Base-by-base conservation (phyloP, 1,284 basidiomycete species). In the Cutaneotrichosporon cutaneum region DNA sequence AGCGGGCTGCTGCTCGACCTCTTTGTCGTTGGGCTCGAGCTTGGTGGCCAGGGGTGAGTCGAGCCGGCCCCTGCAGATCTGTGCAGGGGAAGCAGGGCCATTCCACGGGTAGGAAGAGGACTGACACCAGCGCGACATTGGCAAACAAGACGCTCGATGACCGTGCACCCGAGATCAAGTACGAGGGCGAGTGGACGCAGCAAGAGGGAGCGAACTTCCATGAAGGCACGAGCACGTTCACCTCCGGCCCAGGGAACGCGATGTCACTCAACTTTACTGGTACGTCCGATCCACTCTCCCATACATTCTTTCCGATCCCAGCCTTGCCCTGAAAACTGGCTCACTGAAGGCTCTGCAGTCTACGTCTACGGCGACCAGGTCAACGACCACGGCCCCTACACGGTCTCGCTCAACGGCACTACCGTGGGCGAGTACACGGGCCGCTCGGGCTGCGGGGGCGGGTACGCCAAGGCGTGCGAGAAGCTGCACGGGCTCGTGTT, bases 281-380 rank as follows among this genome's bases (percentile, higher is more conserved):
- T 71, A 11, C 22, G 67, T 53, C 48, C n/a, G n/a, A n/a, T n/a
- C n/a, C n/a, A n/a, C n/a, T n/a, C n/a, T n/a, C n/a, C n/a, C n/a
- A n/a, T n/a, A n/a, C n/a, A n/a, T n/a, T n/a, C n/a, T n/a, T n/a
- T n/a, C n/a, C n/a, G n/a, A n/a, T n/a, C n/a, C n/a, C n/a, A n/a
- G n/a, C n/a, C n/a, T n/a, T 5, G 27, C 27, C 18, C 13, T 14
- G 2, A n/a, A n/a, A 7, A 5, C 18, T 18, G 7, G 22, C 59
- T 57, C n/a, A 60, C 54, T 0, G 30, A 60, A 74, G 77, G 74
- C 16, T 79, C 79, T 3, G 79, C 77, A 1, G 58, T 81, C 2
- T 81, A 73, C 68, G 60, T 81, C 50, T 80, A 75, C 65, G 80
- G 80, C 22, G 80, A 81, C 61, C 75, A 80, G 61, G 78, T 80